A percentile compares a stretch with the other conserved stretches of the same genome.
Evolutionary conservation across 2,329 filamentous ascomycete species (phyloP).

Genomic region (Ophiostoma novo-ulmi): DNA sequence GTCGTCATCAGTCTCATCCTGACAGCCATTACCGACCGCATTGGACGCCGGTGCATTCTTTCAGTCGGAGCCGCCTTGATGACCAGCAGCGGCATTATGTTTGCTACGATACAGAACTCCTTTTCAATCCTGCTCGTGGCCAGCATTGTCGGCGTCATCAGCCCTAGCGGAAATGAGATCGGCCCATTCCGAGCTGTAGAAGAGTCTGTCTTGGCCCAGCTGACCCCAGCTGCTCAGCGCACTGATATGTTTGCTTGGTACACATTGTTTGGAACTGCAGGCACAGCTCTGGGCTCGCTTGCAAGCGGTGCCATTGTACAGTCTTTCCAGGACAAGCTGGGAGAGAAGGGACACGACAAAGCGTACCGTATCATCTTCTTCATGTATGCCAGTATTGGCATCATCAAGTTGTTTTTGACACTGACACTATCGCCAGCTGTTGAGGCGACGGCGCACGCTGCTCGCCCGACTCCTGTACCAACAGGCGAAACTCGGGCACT

Average conservation of each 20-base stretch:
- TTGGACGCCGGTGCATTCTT: conserved; percentile 50
- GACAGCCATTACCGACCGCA: conserved; percentile 52
- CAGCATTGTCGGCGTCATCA: conserved; percentile 58
- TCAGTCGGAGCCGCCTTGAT: conserved; percentile 52
- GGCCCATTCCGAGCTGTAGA: conserved; percentile 59
- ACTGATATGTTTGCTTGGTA: conserved; percentile 61
- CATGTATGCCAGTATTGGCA: conserved; percentile 52
- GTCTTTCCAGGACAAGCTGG: conserved; percentile 36
- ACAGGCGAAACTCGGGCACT: not conserved
- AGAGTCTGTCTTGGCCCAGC: conserved; percentile 55
- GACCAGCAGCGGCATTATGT: conserved; percentile 51
- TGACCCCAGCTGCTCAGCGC: conserved; percentile 43
- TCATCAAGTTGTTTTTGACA: conserved; percentile 51
- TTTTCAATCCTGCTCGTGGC: conserved; percentile 56
- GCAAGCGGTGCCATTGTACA: conserved; percentile 56
- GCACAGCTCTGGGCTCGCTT: conserved; percentile 56
- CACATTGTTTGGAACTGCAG: conserved; percentile 52
- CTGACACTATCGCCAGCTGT: conserved; percentile 41
- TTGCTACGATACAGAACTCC: conserved; percentile 44
- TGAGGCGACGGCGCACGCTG: conserved; percentile 30
- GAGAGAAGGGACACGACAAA: not conserved
- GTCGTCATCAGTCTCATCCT: conserved; percentile 54
- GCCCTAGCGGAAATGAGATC: conserved; percentile 60
- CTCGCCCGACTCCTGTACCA: not conserved
- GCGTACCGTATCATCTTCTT: conserved; percentile 55